Evolutionary conservation across 768 basidiomycete genomes (phyloP).

Genomic region (Leccinellum albellum): DNA sequence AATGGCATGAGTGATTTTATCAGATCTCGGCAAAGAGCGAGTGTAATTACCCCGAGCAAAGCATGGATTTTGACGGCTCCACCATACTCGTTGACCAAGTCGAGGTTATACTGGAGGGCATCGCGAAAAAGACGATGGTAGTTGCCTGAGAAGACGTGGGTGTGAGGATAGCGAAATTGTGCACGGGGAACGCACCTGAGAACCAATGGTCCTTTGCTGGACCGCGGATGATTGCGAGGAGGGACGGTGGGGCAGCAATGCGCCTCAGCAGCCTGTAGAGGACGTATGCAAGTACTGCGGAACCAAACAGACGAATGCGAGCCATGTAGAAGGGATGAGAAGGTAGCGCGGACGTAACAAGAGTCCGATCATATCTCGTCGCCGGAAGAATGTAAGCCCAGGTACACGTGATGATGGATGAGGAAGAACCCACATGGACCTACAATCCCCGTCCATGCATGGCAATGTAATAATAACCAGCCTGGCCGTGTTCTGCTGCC

Average conservation of each 20-base stretch:
- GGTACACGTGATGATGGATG: no score
- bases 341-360: background rate
- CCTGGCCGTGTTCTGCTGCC: background rate
- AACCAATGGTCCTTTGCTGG: constrained; percentile 36
- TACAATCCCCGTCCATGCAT: no score
- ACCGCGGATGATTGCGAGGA: constrained; percentile 25
- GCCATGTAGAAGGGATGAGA: constrained; percentile 1
- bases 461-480: background rate
- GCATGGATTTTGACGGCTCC: constrained; percentile 34
- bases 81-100: constrained; percentile 30
- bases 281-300: constrained; percentile 6
- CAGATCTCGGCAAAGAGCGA: background rate
- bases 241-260: constrained; percentile 4
- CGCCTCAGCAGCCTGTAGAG: constrained; percentile 18
- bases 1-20: background rate
- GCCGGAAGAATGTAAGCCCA: background rate
- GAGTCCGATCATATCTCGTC: background rate
- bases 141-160: constrained; percentile 25
- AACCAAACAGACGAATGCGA: background rate
- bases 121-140: constrained; percentile 32
- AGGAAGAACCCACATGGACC: no score
- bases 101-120: constrained; percentile 30
- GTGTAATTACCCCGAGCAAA: constrained; percentile 30
- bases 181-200: constrained; percentile 19
- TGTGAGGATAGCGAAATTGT: background rate